phyloP scores from a whole-genome alignment of 768 basidiomycete genomes.

The Boletus tomentosulus region DNA sequence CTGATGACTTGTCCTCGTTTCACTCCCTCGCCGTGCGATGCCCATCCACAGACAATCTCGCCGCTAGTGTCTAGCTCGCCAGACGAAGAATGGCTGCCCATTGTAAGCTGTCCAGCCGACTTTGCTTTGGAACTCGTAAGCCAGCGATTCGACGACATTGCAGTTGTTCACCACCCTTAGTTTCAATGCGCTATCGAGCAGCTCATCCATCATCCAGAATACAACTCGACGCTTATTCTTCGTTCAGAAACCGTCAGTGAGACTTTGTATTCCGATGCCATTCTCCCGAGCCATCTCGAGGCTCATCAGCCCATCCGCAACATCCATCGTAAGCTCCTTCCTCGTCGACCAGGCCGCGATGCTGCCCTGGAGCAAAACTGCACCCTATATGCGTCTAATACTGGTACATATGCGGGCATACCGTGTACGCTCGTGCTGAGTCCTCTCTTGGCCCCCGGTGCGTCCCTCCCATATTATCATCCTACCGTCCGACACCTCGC shows the following conservation, averaged over 20 bases:
- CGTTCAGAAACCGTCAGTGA: slow-evolving; percentile 65
- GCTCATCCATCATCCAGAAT: slow-evolving; percentile 84
- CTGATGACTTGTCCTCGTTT: slow-evolving; percentile 18
- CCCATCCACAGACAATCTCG: not conserved
- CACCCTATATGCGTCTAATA: slow-evolving; percentile 51
- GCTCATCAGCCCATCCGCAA: slow-evolving; percentile 42
- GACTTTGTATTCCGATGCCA: slow-evolving; percentile 16
- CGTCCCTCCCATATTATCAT: slow-evolving; percentile 81
- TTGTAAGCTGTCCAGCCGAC: slow-evolving; percentile 39
- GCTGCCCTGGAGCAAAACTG: slow-evolving; percentile 70
- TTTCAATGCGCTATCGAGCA: slow-evolving; percentile 71
- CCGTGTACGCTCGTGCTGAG: slow-evolving; percentile 51
- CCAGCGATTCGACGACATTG: not conserved
- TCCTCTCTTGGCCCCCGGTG: slow-evolving; percentile 46
- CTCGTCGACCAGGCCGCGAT: slow-evolving; percentile 77
- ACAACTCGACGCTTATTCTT: slow-evolving; percentile 87
- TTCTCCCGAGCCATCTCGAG: slow-evolving; percentile 22
- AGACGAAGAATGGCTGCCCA: slow-evolving; percentile 27
- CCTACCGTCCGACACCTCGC: slow-evolving; percentile 78
- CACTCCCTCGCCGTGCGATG: slow-evolving; percentile 19
- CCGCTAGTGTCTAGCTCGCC: slow-evolving; percentile 1
- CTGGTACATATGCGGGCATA: slow-evolving; percentile 19
- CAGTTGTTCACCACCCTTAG: slow-evolving; percentile 33
- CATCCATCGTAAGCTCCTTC: slow-evolving; percentile 66
- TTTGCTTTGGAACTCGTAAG: slow-evolving; percentile 44